Evolutionary conservation across 495 filamentous ascomycete species (phyloP), one percentile per base, ranked within the genome.

Genomic region (Apodospora peruviana): DNA sequence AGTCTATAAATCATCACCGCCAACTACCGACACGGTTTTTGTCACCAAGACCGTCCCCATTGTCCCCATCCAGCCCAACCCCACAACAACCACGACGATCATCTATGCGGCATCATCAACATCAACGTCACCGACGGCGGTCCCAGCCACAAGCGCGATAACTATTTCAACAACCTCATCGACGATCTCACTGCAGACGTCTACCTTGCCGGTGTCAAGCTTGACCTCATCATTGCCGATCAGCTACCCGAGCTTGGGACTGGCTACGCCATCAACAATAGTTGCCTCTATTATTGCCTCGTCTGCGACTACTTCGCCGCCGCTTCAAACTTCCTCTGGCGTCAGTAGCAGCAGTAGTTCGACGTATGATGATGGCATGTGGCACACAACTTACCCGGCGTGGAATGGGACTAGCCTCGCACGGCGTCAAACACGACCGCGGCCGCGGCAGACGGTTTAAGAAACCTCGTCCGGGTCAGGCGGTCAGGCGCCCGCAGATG

Each of bases 351-450:
- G 7, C 37, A 48, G 29, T 36, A 44, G 22, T 40, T 52, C 18
- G 23, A 57, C 51, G 17, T 57, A 66, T 18, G 62, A 67, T 27
- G 48, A 67, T 23, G 65, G 67, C 19, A 53, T 44, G 11, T 70
- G 66, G 69, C 68, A 72, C 48, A 67, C 69, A 18, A 53, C 63
- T 8, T 71, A 71, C 43, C 63, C 64, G 24, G 29, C 63, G 5
- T 70, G 69, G 69, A 71, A 70, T 36, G 60, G 57, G 12, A 71
- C 66, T 10, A 55, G 32, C 16, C 38, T 61, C 17, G 18, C 14
- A 12, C 52, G 47, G 17, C 44, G 50, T 9, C 45, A 23, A 9
- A 48, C 54, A 29, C 51, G 55, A 12, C 50, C 36, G 16, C 45
- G 49, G 37, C 43, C 18, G 47, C 16, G 20, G 38, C 42, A 16